Percentiles rank a stretch among this genome's conserved stretches.
Conservation (phyloP, 768 basidiomycete species). For the Suillus placidus region DNA sequence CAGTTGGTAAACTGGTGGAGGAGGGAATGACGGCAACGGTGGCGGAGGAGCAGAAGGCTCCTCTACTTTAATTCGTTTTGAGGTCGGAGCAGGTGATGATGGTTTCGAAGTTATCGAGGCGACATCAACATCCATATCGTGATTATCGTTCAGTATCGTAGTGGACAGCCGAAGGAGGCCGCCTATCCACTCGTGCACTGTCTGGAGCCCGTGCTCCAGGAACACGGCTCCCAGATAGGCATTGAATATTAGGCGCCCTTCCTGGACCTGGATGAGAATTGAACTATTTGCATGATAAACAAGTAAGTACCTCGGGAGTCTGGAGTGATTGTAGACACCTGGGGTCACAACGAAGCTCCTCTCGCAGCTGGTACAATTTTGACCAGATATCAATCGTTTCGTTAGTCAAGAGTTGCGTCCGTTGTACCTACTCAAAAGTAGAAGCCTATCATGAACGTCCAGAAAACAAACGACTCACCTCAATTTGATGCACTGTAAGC, state of each 20-base stretch:
- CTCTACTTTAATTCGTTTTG: conserved; percentile 34
- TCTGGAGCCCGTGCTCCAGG: conserved; percentile 51
- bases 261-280: conserved; percentile 40
- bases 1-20: conserved; percentile 35
- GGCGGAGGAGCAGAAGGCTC: conserved; percentile 21
- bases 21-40: conserved; percentile 16
- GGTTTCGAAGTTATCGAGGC: background rate
- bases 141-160: conserved; percentile 20
- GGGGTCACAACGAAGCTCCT: conserved; percentile 36
- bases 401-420: conserved; percentile 31
- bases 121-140: conserved; percentile 17
- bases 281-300: conserved; percentile 15
- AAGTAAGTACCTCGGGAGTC: conserved; percentile 42
- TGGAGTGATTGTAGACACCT: conserved; percentile 28
- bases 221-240: conserved; percentile 72
- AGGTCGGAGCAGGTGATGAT: conserved; percentile 23
- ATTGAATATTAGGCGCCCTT: conserved; percentile 58
- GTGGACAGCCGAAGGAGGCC: conserved; percentile 36
- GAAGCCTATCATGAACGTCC: background rate
- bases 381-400: conserved; percentile 42
- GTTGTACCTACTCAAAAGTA: conserved; percentile 27
- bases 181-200: conserved; percentile 61
- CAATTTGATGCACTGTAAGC: conserved; percentile 49
- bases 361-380: conserved; percentile 38
- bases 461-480: conserved; percentile 43